Conservation (phyloP, 73 alveolate species). For the Paramecium sonneborni region DNA sequence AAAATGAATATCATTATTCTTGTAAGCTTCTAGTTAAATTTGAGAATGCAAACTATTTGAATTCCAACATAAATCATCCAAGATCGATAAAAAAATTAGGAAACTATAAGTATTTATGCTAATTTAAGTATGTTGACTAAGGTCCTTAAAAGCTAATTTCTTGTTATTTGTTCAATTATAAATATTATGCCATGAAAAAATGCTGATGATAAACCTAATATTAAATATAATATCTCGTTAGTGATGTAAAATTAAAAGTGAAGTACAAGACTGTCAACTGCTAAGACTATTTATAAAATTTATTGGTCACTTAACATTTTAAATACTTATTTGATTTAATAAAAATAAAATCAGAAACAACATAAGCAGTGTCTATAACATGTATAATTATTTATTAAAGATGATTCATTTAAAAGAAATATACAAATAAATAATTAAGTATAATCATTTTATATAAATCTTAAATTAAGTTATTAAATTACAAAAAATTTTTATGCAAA, state of each 20-base stretch:
- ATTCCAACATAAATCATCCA: conserved; percentile 19
- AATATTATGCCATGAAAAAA: neutral
- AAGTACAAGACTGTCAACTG: neutral
- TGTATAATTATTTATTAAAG: neutral
- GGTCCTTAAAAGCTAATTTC: neutral
- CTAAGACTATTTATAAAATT: neutral
- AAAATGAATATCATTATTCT: neutral
- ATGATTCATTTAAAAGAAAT: neutral
- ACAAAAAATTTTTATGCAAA: neutral
- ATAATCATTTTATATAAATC: neutral
- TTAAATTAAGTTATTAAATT: neutral
- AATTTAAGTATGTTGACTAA: neutral
- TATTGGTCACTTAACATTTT: conserved; percentile 6
- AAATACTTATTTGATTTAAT: neutral
- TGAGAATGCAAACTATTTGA: neutral
- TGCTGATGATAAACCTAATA: neutral
- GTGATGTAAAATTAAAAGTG: neutral
- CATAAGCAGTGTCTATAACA: neutral
- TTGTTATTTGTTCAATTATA: neutral
- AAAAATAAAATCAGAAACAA: neutral
- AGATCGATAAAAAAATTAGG: neutral
- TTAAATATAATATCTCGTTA: neutral
- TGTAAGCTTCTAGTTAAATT: neutral
- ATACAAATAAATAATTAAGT: neutral
- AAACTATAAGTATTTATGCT: neutral